Conservation (phyloP, 2,329 filamentous ascomycete species). For the Alternaria longipes region DNA sequence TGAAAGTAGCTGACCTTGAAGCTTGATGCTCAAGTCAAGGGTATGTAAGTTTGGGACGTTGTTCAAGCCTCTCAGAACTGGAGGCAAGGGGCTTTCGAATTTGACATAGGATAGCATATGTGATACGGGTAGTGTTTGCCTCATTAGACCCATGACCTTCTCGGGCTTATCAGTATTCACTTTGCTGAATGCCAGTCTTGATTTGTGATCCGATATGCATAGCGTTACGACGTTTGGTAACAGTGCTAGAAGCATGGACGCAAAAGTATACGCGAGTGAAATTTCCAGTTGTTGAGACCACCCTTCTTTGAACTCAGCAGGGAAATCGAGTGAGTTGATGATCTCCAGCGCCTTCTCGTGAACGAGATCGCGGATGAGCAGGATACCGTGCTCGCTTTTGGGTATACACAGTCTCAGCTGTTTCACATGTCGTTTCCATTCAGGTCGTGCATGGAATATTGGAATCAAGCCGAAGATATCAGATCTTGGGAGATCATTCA, state of each 20-base stretch:
- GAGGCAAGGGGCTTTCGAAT: neutral
- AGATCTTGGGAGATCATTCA: neutral
- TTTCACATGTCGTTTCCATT: conserved; percentile 15
- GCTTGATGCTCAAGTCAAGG: conserved; percentile 9
- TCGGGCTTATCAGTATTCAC: neutral
- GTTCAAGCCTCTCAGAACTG: neutral
- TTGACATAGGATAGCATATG: conserved; percentile 10
- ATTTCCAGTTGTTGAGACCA: neutral
- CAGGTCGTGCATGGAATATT: conserved; percentile 6
- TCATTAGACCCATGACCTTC: neutral
- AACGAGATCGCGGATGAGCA: neutral
- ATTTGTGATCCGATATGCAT: conserved; percentile 13
- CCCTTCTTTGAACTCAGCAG: neutral
- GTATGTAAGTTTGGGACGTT: conserved; percentile 1
- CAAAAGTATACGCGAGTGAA: neutral
- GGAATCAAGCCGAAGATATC: conserved; percentile 9
- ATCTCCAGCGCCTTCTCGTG: neutral
- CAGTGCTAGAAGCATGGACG: conserved; percentile 8
- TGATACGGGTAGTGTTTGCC: neutral
- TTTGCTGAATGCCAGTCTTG: neutral
- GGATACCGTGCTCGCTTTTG: neutral
- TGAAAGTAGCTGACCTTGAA: neutral
- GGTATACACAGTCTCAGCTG: conserved; percentile 20
- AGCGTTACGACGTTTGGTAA: conserved; percentile 16
- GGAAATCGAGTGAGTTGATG: conserved; percentile 9